A percentile compares a stretch with the other conserved stretches of the same genome.
These are phyloP conservation scores for Wickerhamiella spandovensis DNA, from an alignment of 805 yeast genomes.

Conservation along the genomic window DNA sequence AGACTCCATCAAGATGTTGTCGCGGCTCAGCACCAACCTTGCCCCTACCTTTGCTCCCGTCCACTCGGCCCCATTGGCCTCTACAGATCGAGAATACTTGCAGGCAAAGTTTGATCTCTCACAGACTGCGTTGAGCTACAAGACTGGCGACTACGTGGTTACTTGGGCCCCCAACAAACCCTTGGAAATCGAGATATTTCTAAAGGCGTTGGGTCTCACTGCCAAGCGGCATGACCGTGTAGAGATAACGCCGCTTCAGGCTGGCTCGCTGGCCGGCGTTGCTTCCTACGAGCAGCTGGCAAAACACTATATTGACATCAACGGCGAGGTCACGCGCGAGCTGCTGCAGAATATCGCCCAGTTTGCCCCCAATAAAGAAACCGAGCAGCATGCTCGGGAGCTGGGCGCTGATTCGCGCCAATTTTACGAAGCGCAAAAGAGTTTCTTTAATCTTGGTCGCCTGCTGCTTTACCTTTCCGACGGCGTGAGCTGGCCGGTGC, in stretches of 20 bases:
- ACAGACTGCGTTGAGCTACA: conserved; percentile 44
- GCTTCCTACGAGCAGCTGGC: conserved; percentile 60
- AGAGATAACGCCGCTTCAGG: not conserved
- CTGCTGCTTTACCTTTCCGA: conserved; percentile 43
- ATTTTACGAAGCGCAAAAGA: conserved; percentile 43
- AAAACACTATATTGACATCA: conserved; percentile 61
- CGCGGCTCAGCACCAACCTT: not conserved
- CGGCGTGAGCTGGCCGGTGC: conserved; percentile 53
- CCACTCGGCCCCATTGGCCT: not conserved
- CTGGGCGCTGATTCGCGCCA: conserved; percentile 42
- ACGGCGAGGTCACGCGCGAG: conserved; percentile 73
- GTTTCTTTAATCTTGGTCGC: conserved; percentile 52
- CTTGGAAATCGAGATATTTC: conserved; percentile 42
- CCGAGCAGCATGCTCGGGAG: conserved; percentile 28
- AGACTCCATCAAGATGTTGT: not conserved
- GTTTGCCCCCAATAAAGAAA: conserved; percentile 49
- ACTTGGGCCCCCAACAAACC: conserved; percentile 71
- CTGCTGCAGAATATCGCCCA: conserved; percentile 47
- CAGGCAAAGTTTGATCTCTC: conserved; percentile 68
- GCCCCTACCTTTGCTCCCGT: not conserved
- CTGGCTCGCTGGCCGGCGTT: conserved; percentile 25
- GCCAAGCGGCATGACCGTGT: conserved; percentile 29
- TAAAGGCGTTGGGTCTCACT: conserved; percentile 39
- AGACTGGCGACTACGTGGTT: conserved; percentile 83
- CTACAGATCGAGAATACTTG: conserved; percentile 25